These are phyloP conservation scores for Nitzschia sp. DNA, from an alignment of 108 stramenopile genomes.

Conservation along the genomic window DNA sequence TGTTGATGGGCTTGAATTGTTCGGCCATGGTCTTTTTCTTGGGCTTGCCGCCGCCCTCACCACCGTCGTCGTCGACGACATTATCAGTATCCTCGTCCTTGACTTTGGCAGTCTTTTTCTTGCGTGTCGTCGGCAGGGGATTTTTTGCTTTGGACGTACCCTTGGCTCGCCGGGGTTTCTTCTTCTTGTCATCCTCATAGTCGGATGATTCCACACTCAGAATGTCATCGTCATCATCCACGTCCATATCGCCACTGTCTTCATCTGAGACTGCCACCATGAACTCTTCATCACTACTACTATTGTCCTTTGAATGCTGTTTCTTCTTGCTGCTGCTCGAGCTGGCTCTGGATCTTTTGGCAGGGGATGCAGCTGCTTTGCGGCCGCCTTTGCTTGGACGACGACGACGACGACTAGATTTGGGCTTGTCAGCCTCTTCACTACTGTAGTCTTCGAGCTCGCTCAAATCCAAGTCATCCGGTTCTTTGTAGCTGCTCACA, in stretches of 20 bases:
- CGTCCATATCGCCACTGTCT: neutral
- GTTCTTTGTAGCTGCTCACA: neutral
- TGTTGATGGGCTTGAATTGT: slow-evolving; percentile 42
- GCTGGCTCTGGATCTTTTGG: neutral
- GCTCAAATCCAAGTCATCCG: neutral
- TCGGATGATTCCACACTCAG: neutral
- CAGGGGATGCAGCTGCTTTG: neutral
- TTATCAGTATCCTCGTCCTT: neutral
- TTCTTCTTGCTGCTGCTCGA: neutral
- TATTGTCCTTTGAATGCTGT: neutral
- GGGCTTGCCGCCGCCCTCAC: neutral
- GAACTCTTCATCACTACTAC: neutral
- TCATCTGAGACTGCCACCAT: neutral
- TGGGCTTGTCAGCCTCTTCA: neutral
- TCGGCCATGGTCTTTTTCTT: slow-evolving; percentile 42
- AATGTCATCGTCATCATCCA: neutral
- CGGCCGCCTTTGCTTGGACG: neutral
- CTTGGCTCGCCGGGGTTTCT: neutral
- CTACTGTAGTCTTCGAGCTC: neutral
- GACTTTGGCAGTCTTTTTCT: neutral
- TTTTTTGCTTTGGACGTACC: neutral
- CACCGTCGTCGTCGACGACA: neutral
- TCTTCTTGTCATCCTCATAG: neutral
- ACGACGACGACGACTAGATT: neutral
- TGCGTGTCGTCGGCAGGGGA: neutral